A percentile compares a stretch with the other conserved stretches of the same genome.
Conservation (phyloP, 441 rosid species). For the Daphne laureola region DNA sequence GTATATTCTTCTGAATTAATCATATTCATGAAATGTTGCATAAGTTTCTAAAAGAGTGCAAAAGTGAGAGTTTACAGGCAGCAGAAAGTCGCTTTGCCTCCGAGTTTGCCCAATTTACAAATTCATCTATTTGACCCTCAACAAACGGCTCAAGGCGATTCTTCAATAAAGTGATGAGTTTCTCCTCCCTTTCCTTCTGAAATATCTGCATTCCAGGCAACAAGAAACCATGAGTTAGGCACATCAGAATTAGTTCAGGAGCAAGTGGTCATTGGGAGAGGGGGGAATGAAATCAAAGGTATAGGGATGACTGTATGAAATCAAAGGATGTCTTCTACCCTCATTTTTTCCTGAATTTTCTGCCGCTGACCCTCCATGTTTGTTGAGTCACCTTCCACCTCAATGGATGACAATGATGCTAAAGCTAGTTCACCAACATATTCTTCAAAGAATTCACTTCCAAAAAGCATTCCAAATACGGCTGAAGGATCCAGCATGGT, state of each 20-base stretch:
- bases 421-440: slow-evolving; percentile 91
- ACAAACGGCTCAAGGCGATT: slow-evolving; percentile 66
- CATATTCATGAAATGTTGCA: no score
- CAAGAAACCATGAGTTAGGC: background rate
- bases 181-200: slow-evolving; percentile 11
- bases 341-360: slow-evolving; percentile 63
- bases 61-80: slow-evolving; percentile 41
- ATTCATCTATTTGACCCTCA: slow-evolving; percentile 58
- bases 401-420: slow-evolving; percentile 51
- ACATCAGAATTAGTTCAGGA: background rate
- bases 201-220: slow-evolving; percentile 30
- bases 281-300: background rate
- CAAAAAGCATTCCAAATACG: slow-evolving; percentile 96
- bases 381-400: slow-evolving; percentile 42
- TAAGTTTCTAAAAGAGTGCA: no score
- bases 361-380: slow-evolving; percentile 41
- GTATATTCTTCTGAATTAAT: no score
- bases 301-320: background rate
- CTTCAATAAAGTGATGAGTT: slow-evolving; percentile 52
- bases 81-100: slow-evolving; percentile 71
- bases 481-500: slow-evolving; percentile 84
- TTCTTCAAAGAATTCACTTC: slow-evolving; percentile 89
- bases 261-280: no score
- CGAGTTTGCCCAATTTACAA: slow-evolving; percentile 60
- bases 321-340: slow-evolving; percentile 26